Base-by-base conservation (phyloP, 2,329 filamentous ascomycete genomes). In the Aspergillus jensenii region DNA sequence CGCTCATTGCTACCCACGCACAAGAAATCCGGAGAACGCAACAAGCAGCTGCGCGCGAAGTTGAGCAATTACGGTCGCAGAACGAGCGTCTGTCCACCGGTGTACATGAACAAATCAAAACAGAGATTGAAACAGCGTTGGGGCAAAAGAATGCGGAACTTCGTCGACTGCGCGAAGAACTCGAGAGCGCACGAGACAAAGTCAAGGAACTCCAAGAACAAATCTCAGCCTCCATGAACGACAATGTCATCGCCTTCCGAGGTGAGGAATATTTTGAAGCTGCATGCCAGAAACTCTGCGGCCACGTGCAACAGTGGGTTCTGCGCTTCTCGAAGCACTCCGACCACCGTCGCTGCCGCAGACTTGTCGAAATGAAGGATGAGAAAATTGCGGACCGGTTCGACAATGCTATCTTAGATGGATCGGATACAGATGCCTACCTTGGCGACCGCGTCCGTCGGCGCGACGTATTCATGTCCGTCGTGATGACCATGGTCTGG, bases 401-500 rank as follows among this genome's bases (percentile, higher is more conserved):
- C 48, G 95, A 98, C 78, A 97, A 97, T 74, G 87, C 91, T 60
- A 87, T 99, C 54, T 84, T 99, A 25, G 96, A 99, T 76, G 95
- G 93, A 61, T 91, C 91, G 46, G 93, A 98, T 71, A 92, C 96
- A 62, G 92, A 98, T 75, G 80, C 82, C 58, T 95, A 96, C 70
- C 87, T 99, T 49, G 84, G 85, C 64, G 93, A 99, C 73, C 90
- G 96, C 40, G 89, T 97, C 55, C 88, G 85, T 69, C 88, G 95
- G 60, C 87, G 93, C 59, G 93, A 98, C 73, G 88, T 98, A 58
- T 97, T 99, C 82, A 97, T 98, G 91, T 95, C 92, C 39, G 92
- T 99, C 75, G 91, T 93, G 56, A 98, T 98, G 93, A 95, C 90
- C 61, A 97, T 99, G 92, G 88, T 99, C 52, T 99, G 93, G 93